Conservation (phyloP, 495 filamentous ascomycete species). For the Hypoxylon intermedium region DNA sequence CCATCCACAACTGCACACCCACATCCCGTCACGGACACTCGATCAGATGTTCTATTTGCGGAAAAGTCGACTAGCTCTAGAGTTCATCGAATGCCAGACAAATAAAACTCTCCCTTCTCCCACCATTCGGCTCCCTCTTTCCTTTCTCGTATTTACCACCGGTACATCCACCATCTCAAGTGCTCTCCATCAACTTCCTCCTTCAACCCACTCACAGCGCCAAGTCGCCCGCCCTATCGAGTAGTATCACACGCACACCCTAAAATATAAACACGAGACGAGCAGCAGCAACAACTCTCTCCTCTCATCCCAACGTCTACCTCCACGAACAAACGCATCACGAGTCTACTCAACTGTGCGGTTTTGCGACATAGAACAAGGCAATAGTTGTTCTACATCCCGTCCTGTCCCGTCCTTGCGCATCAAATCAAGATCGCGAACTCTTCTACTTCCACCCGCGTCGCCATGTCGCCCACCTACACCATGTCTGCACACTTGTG, state of each 20-base stretch:
- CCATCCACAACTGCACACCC: no score
- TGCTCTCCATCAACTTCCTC: slow-evolving; percentile 1
- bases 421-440: slow-evolving; percentile 15
- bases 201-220: slow-evolving; percentile 2
- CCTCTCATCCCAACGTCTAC: slow-evolving; percentile 1
- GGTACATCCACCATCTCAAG: not conserved
- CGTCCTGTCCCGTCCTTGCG: not conserved
- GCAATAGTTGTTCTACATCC: not conserved
- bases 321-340: slow-evolving; percentile 15
- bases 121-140: slow-evolving; percentile 9
- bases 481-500: slow-evolving; percentile 62
- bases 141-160: slow-evolving; percentile 15
- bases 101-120: slow-evolving; percentile 29
- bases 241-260: slow-evolving; percentile 1
- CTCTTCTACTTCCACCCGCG: slow-evolving; percentile 1
- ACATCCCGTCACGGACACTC: slow-evolving; percentile 1
- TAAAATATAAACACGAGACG: not conserved
- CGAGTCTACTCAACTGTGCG: not conserved
- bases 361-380: not conserved
- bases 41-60: slow-evolving; percentile 27
- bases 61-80: slow-evolving; percentile 4
- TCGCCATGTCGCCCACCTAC: slow-evolving; percentile 58
- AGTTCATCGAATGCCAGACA: slow-evolving; percentile 5
- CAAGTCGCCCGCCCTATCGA: slow-evolving; percentile 11
- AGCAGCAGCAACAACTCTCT: not conserved